These are phyloP conservation scores for Populus simonii DNA, from an alignment of 345 rosid species.

Conservation along the genomic window DNA sequence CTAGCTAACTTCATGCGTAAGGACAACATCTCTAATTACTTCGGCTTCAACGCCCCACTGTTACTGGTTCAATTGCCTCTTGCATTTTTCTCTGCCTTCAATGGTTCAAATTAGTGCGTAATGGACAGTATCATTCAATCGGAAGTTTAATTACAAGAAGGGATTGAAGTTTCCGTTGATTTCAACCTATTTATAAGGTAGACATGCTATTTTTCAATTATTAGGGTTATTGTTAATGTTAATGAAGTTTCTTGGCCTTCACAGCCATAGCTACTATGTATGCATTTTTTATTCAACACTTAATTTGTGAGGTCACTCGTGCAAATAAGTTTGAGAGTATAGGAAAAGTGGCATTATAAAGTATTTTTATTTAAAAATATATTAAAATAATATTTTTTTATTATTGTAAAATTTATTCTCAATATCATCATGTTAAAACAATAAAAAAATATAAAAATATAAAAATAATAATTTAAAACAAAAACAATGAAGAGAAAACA, in stretches of 20 bases:
- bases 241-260: neutral
- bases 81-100: neutral
- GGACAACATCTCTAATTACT: slow-evolving; percentile 23
- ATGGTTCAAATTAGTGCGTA: neutral
- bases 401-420: too few species aligned
- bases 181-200: neutral
- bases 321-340: too few species aligned
- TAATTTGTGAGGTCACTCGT: neutral
- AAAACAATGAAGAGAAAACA: too few species aligned
- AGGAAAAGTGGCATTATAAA: too few species aligned
- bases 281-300: neutral
- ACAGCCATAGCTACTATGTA: neutral
- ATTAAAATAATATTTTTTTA: too few species aligned
- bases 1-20: slow-evolving; percentile 17
- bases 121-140: neutral
- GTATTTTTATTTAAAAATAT: too few species aligned
- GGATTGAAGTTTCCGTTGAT: neutral
- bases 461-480: too few species aligned
- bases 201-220: neutral
- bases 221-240: neutral
- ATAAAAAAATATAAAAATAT: too few species aligned
- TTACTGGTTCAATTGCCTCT: neutral
- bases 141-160: neutral
- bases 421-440: too few species aligned
- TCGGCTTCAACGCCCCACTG: slow-evolving; percentile 44